phyloP scores from a whole-genome alignment of 768 basidiomycete genomes.

The Melanogaster broomeanus region DNA sequence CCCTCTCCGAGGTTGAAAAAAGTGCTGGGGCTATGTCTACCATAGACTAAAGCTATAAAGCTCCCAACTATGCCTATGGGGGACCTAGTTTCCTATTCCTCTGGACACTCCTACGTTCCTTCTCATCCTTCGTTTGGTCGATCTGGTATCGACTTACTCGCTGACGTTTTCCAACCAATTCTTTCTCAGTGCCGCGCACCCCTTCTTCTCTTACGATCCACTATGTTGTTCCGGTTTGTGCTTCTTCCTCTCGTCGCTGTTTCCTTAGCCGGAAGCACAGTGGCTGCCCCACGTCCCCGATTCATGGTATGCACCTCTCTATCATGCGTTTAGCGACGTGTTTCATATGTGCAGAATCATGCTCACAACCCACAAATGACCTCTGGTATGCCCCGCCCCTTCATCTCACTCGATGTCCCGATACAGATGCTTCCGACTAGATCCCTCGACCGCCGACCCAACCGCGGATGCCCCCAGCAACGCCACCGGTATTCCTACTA shows the following conservation, averaged over 20 bases:
- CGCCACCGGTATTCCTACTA: background rate
- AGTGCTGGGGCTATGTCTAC: background rate
- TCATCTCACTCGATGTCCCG: too few species aligned
- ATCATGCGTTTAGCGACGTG: background rate
- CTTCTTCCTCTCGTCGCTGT: constrained; percentile 23
- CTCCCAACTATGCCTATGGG: background rate
- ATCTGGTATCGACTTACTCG: background rate
- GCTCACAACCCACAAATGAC: background rate
- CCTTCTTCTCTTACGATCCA: constrained; percentile 1
- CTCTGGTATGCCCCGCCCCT: background rate
- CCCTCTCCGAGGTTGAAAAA: background rate
- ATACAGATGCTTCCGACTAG: background rate
- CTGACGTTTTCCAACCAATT: background rate
- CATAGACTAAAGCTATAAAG: background rate
- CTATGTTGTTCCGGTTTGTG: constrained; percentile 30
- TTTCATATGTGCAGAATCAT: background rate
- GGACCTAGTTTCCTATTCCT: background rate
- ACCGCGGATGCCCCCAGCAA: background rate
- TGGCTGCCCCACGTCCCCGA: constrained; percentile 27
- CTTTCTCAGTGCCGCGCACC: background rate
- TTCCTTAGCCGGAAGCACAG: constrained; percentile 21
- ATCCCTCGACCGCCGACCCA: background rate
- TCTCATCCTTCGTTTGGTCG: background rate
- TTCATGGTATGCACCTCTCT: constrained; percentile 10
- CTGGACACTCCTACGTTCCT: background rate